A percentile compares a stretch with the other conserved stretches of the same genome.
These are phyloP conservation scores for Vitis cinerea DNA, from an alignment of 164 flowering plant species.

Conservation along the genomic window DNA sequence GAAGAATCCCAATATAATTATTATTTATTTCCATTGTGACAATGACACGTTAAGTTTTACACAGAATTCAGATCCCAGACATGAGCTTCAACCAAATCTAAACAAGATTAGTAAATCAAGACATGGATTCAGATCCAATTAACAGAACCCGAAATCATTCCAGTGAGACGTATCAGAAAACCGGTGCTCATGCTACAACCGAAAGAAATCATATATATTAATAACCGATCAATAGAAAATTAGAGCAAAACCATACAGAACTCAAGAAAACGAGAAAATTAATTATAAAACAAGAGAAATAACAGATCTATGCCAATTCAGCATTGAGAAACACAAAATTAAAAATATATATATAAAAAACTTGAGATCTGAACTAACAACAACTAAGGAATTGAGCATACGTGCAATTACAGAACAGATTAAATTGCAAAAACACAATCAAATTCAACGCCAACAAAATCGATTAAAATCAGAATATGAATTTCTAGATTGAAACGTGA, in stretches of 20 bases:
- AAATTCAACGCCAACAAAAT: neutral
- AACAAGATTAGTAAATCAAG: neutral
- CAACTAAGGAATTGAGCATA: no score
- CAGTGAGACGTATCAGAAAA: neutral
- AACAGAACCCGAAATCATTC: neutral
- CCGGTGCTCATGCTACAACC: neutral
- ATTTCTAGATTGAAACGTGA: neutral
- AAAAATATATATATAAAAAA: neutral
- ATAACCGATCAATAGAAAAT: neutral
- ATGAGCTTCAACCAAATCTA: neutral
- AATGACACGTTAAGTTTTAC: no score
- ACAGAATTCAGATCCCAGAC: neutral
- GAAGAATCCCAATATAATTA: no score
- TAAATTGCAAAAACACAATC: no score
- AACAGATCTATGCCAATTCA: neutral
- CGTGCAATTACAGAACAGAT: no score
- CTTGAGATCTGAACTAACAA: no score
- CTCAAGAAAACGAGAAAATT: neutral
- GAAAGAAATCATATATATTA: neutral
- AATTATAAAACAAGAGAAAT: neutral
- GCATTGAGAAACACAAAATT: neutral
- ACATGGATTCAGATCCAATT: neutral
- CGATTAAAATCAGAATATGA: neutral
- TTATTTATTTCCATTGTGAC: no score
- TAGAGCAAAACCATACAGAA: neutral